phyloP scores from a whole-genome alignment of 2,329 filamentous ascomycete species.

The Alternaria ventricosa region DNA sequence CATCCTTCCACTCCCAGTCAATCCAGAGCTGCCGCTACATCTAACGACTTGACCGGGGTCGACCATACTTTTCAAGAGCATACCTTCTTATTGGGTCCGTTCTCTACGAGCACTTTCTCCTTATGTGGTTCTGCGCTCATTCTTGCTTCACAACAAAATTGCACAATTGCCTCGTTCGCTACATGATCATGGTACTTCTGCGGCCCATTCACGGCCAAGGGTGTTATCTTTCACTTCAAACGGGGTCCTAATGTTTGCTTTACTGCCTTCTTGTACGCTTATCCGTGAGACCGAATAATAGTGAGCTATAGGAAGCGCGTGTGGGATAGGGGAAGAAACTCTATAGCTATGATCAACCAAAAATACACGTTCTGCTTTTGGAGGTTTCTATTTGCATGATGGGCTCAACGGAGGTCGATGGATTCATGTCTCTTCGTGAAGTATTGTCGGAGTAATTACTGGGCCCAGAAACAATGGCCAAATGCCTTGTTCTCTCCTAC shows the following conservation, averaged over 20 bases:
- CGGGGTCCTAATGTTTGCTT: background rate
- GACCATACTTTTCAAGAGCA: background rate
- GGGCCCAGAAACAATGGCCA: background rate
- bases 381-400: background rate
- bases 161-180: background rate
- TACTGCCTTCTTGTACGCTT: background rate
- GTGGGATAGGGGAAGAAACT: background rate
- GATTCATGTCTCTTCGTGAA: background rate
- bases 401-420: background rate
- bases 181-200: background rate
- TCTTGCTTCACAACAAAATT: background rate
- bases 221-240: background rate
- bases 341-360: background rate
- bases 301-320: background rate
- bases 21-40: slow-evolving; percentile 6
- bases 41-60: slow-evolving; percentile 1
- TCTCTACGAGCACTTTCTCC: background rate
- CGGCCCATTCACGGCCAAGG: background rate
- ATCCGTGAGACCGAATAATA: background rate
- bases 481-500: background rate
- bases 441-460: background rate
- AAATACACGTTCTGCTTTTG: background rate
- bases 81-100: background rate
- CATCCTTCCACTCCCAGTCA: slow-evolving; percentile 1
- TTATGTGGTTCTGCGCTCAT: background rate